Evolutionary conservation across 192 early-diverging fungal genomes (phyloP).

Genomic region (Backusella psychrophila): DNA sequence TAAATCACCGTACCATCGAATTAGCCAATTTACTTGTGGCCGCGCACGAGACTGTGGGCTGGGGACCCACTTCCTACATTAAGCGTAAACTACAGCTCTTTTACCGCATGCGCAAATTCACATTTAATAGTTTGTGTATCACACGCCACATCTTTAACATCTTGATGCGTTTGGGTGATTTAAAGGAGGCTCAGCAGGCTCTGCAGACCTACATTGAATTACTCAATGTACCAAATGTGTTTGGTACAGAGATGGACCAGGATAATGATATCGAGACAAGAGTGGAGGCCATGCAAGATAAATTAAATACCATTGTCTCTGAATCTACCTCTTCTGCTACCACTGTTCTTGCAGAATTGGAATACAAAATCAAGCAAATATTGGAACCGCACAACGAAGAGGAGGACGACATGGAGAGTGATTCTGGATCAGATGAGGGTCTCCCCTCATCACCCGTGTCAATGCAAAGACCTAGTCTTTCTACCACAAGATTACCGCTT

Average conservation of each 20-base stretch:
- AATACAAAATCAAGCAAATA: background rate
- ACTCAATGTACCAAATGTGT: conserved; percentile 32
- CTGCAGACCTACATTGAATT: conserved; percentile 57
- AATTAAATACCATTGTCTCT: background rate
- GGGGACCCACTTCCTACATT: background rate
- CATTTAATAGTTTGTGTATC: conserved; percentile 69
- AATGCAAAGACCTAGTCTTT: background rate
- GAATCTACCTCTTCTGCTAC: background rate
- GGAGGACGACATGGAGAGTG: background rate
- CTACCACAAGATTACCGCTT: background rate
- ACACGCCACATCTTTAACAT: conserved; percentile 59
- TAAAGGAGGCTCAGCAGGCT: conserved; percentile 66
- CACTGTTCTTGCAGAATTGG: background rate
- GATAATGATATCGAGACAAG: background rate
- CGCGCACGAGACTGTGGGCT: conserved; percentile 11
- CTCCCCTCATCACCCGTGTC: background rate
- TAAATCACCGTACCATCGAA: conserved; percentile 1
- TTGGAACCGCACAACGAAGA: background rate
- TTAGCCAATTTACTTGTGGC: background rate
- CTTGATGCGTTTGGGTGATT: conserved; percentile 57
- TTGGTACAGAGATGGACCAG: background rate
- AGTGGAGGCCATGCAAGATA: background rate
- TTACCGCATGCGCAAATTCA: conserved; percentile 34
- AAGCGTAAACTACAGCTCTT: background rate
- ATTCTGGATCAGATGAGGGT: background rate